These are phyloP conservation scores for Neonectria punicea DNA, from an alignment of 2,329 filamentous ascomycete genomes.

Conservation along the genomic window DNA sequence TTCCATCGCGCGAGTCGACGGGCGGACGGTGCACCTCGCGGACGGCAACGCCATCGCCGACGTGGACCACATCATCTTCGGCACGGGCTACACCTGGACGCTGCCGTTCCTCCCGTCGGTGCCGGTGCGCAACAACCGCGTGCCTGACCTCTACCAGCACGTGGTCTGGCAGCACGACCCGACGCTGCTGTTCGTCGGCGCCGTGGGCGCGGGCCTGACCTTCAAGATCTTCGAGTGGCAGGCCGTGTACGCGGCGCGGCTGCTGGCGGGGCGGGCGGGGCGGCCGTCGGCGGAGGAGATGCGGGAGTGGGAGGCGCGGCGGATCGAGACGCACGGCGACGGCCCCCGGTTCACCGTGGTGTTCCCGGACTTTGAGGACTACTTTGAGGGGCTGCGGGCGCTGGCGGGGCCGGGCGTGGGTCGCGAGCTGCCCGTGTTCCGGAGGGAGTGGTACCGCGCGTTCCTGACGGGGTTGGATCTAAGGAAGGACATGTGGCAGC, in stretches of 20 bases:
- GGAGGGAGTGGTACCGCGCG: constrained; percentile 56
- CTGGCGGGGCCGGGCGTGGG: constrained; percentile 61
- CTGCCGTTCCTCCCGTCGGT: constrained; percentile 68
- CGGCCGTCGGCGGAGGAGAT: constrained; percentile 63
- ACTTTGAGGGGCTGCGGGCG: constrained; percentile 66
- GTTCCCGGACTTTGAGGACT: constrained; percentile 70
- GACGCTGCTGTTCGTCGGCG: constrained; percentile 66
- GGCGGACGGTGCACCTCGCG: constrained; percentile 62
- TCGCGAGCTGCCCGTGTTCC: constrained; percentile 56
- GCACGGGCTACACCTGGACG: constrained; percentile 73
- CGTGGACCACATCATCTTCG: constrained; percentile 73
- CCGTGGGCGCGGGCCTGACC: constrained; percentile 66
- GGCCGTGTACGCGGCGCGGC: constrained; percentile 67
- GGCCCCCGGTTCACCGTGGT: constrained; percentile 65
- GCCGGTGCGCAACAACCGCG: constrained; percentile 62
- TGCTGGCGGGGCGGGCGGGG: constrained; percentile 63
- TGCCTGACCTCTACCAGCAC: constrained; percentile 67
- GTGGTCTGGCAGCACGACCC: constrained; percentile 65
- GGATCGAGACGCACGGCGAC: constrained; percentile 65
- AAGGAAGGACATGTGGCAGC: constrained; percentile 68
- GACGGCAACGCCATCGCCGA: constrained; percentile 62
- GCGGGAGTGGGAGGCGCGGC: constrained; percentile 65
- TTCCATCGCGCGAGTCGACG: constrained; percentile 58
- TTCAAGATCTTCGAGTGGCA: constrained; percentile 78
- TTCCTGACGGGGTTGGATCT: constrained; percentile 66